Base-by-base conservation (phyloP, 192 early-diverging fungal species). In the Umbelopsis sp. region DNA sequence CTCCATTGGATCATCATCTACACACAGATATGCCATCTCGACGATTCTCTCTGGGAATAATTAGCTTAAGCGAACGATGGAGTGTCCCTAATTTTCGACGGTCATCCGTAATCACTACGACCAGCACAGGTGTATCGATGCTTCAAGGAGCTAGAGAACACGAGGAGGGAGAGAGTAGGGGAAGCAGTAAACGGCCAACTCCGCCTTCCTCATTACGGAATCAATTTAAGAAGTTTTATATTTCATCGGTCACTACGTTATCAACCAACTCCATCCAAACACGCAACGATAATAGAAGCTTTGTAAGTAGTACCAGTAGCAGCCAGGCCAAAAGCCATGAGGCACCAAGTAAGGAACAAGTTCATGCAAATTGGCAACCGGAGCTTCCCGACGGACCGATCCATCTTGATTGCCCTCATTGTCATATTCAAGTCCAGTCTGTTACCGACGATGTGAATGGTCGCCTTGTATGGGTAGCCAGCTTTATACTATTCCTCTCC, bases 61-160 rank as follows among this genome's bases (percentile, higher is more conserved):
- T 34, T 32, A 36, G 56, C 56, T 62, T 62, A 31, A 29, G 56
- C 34, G 56, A 62, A 14, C 26, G 20, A n/a, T 62, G 26, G 56
- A 62, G 56, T 26, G 26, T 32, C 17, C 25, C n/a, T 12, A 54
- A 54, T 26, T 9, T 54, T 24, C 56, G 56, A 32, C 26, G 56
- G 29, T 62, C 56, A 16, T 62, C 56, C 5, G 21, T 59, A 32
- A 47, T 47, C 45, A 20, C 45, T 12, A 47, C 45, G 11, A 25
- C 54, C 10, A 59, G 54, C 17, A 29, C 56, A 62, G 26, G 31
- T 62, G 56, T 32, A 62, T 62, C 56, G 12, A 12, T 34, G 26
- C 56, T 62, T 62, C 56, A 62, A 62, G 56, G 56, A 62, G 56
- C 12, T 62, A 62, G 26, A 17, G 29, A 62, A 34, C 56, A 62